Percentiles rank a stretch among this genome's conserved stretches.
phyloP scores from a whole-genome alignment of 345 rosid genomes.

The Acer campestre region DNA sequence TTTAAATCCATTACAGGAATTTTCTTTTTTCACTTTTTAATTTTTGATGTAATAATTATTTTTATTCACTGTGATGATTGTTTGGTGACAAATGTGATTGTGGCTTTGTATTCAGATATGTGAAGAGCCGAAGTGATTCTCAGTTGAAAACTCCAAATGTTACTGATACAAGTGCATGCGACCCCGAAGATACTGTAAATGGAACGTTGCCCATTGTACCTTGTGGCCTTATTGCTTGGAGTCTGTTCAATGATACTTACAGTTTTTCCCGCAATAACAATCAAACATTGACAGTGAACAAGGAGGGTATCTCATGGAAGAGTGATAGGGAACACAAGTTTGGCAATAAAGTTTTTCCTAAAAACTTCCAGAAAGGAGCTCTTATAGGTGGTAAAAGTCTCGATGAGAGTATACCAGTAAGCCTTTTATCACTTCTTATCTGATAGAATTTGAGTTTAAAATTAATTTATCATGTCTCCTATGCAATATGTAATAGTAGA shows the following conservation, averaged over 20 bases:
- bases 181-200: slow-evolving; percentile 60
- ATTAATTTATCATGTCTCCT: neutral
- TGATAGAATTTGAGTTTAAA: neutral
- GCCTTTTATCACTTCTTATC: slow-evolving; percentile 25
- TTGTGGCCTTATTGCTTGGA: slow-evolving; percentile 99
- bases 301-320: slow-evolving; percentile 83
- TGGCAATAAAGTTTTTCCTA: slow-evolving; percentile 77
- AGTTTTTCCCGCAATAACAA: slow-evolving; percentile 46
- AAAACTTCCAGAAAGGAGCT: slow-evolving; percentile 71
- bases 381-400: slow-evolving; percentile 66
- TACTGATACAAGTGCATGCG: slow-evolving; percentile 48
- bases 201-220: slow-evolving; percentile 61
- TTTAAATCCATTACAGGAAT: neutral
- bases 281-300: slow-evolving; percentile 53
- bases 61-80: slow-evolving; percentile 12
- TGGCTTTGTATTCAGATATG: slow-evolving; percentile 63
- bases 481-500: neutral
- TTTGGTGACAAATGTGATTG: neutral
- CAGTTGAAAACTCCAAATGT: slow-evolving; percentile 52
- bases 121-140: slow-evolving; percentile 85
- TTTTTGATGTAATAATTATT: neutral
- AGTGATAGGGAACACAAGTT: slow-evolving; percentile 94
- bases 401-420: slow-evolving; percentile 55
- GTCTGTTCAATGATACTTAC: slow-evolving; percentile 94
- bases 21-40: neutral